A percentile compares a stretch with the other conserved stretches of the same genome.
phyloP scores from a whole-genome alignment of 257 asterid species.

The Nicotiana obtusifolia region DNA sequence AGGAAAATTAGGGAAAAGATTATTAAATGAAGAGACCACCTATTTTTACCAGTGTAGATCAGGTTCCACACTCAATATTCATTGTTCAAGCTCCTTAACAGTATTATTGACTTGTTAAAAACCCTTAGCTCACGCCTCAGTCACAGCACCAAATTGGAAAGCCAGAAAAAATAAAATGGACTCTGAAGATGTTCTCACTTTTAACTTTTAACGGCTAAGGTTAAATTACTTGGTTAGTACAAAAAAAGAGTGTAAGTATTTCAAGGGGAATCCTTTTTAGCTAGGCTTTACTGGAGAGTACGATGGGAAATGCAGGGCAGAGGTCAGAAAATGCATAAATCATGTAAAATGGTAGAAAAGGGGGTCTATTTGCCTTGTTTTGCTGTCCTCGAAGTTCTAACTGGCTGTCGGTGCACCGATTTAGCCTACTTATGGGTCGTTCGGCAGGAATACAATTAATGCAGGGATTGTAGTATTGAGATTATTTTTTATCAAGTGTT shows the following conservation, averaged over 20 bases:
- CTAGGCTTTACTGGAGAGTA: background rate
- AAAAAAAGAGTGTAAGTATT: too few species aligned
- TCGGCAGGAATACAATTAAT: too few species aligned
- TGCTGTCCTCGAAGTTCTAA: background rate
- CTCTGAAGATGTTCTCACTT: too few species aligned
- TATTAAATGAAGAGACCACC: too few species aligned
- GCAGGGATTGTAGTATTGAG: too few species aligned
- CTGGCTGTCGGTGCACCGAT: slow-evolving; percentile 6
- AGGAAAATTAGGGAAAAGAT: too few species aligned
- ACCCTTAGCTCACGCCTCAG: background rate
- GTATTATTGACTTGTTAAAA: background rate
- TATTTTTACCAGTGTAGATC: background rate
- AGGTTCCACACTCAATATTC: background rate
- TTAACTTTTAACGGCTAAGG: too few species aligned
- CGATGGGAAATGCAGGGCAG: background rate
- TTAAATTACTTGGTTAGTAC: too few species aligned
- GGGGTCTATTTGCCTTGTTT: background rate
- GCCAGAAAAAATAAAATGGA: background rate
- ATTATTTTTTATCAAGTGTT: too few species aligned
- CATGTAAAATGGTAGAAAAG: background rate
- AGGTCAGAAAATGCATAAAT: background rate
- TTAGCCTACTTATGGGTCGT: background rate
- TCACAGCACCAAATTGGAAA: background rate
- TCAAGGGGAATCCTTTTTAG: background rate
- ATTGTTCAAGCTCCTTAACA: background rate